Base-by-base conservation (phyloP, 352 stramenopile genomes). In the Globisporangium acanthophoron region DNA sequence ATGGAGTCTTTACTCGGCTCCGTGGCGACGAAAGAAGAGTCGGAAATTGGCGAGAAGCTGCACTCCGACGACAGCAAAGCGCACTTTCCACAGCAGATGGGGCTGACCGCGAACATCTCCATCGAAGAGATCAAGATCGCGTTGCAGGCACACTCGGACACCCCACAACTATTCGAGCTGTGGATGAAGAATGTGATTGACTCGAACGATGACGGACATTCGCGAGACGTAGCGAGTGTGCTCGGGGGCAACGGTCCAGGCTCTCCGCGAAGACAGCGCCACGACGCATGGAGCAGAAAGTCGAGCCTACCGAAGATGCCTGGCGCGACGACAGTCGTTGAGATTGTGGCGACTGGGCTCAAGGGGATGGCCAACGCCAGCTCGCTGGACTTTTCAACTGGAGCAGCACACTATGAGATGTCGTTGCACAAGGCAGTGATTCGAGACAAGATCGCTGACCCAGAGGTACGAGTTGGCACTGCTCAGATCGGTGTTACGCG, bases 91-190 rank as follows among this genome's bases (percentile, higher is more conserved):
- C 27, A 20, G 39, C 39, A 29, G 16, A 9, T 62, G 12, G 54
- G 60, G 9, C 13, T 66, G 16, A 44, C 43, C 48, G 45, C 77
- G 3, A 59, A 64, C 24, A 67, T 76, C 20, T 35, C 72, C 3
- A 52, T 84, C 31, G 67, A 82, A 37, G 73, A 83, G 52, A 66
- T 86, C 39, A 86, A 81, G 52, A 52, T 86, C 40, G 69, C 67
- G 18, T 50, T 84, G 29, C 64, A 75, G 20, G 78, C 73, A 15
- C 73, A 75, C 35, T 80, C 72, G 0, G 74, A 82, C 39, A 61
- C 63, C 1, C 63, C 71, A 16, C 68, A 78, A 27, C 55, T 80
- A 40, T 79, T 86, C 46, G 76, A 86, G 52, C 62, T 62, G 21
- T 84, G 71, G 76, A 74, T 86, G 70, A 82, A 80, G 62, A 66